Evolutionary conservation across 441 rosid species (phyloP).

Genomic region (Corymbia citriodora): DNA sequence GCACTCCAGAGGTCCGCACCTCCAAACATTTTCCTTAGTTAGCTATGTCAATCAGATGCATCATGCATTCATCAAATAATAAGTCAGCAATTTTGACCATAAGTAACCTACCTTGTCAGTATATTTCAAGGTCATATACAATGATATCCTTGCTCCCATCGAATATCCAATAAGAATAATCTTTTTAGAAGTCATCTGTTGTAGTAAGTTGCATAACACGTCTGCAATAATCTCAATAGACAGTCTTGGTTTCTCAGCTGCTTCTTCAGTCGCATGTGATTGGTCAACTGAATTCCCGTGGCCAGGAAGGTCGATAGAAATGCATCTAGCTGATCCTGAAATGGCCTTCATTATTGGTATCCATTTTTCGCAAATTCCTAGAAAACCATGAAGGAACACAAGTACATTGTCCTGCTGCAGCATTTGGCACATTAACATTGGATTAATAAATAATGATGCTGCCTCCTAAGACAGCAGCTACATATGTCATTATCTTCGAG

Average conservation of each 20-base stretch:
- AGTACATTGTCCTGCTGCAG: constrained; percentile 46
- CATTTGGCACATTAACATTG: neutral
- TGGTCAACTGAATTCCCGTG: constrained; percentile 67
- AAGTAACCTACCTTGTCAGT: constrained; percentile 39
- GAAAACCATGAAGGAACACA: constrained; percentile 88
- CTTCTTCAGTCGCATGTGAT: constrained; percentile 15
- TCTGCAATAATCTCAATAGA: constrained; percentile 43
- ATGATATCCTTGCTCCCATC: constrained; percentile 92
- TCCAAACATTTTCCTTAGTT: neutral
- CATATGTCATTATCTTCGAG: neutral
- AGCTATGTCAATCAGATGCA: neutral
- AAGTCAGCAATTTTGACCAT: neutral
- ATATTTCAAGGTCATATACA: constrained; percentile 69
- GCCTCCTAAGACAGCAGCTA: neutral
- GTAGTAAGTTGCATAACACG: constrained; percentile 36
- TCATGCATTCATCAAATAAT: neutral
- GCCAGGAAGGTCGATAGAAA: constrained; percentile 88
- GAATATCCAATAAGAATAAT: constrained; percentile 74
- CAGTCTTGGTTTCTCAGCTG: constrained; percentile 14
- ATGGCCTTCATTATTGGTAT: constrained; percentile 68
- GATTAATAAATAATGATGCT: neutral
- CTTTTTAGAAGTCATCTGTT: constrained; percentile 47
- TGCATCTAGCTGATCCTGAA: constrained; percentile 62
- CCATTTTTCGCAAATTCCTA: constrained; percentile 92
- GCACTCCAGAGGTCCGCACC: too few relatives aligned